phyloP scores from a whole-genome alignment of 768 basidiomycete genomes.

The Gymnopilus junonius region DNA sequence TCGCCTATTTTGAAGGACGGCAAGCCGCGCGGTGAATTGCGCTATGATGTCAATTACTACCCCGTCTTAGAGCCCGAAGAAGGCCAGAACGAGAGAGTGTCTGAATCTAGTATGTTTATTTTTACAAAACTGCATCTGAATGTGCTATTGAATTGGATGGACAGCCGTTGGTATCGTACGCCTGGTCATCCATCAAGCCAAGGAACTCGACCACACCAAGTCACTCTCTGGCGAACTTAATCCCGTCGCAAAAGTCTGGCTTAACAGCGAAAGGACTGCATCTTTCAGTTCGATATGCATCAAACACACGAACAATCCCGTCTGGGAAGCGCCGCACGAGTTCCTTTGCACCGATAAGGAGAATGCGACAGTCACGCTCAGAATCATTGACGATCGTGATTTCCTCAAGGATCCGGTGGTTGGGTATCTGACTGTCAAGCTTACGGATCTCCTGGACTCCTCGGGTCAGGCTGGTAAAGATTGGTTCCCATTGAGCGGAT shows the following conservation, averaged over 20 bases:
- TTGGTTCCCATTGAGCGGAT: constrained; percentile 89
- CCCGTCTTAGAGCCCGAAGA: constrained; percentile 83
- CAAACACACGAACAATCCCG: constrained; percentile 86
- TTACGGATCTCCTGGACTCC: constrained; percentile 78
- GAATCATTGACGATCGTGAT: constrained; percentile 88
- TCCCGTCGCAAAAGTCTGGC: constrained; percentile 76
- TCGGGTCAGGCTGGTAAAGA: constrained; percentile 72
- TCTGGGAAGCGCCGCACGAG: constrained; percentile 90
- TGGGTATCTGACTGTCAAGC: constrained; percentile 75
- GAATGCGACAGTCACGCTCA: constrained; percentile 70
- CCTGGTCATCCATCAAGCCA: constrained; percentile 93
- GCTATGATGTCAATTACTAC: constrained; percentile 83
- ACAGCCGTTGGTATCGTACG: constrained; percentile 83
- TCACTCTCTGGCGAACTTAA: constrained; percentile 79
- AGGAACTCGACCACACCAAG: constrained; percentile 82
- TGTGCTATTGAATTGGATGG: constrained; percentile 5
- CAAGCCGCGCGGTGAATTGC: constrained; percentile 80
- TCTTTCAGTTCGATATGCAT: constrained; percentile 67
- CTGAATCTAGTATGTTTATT: constrained; percentile 61
- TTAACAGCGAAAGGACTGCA: constrained; percentile 49
- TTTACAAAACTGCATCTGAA: background rate
- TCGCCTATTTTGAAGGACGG: constrained; percentile 80
- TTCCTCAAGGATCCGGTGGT: constrained; percentile 82
- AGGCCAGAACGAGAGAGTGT: constrained; percentile 68
- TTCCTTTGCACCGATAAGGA: constrained; percentile 88